These are phyloP conservation scores for Ilyonectria robusta DNA, from an alignment of 2,329 filamentous ascomycete genomes.

Conservation along the genomic window DNA sequence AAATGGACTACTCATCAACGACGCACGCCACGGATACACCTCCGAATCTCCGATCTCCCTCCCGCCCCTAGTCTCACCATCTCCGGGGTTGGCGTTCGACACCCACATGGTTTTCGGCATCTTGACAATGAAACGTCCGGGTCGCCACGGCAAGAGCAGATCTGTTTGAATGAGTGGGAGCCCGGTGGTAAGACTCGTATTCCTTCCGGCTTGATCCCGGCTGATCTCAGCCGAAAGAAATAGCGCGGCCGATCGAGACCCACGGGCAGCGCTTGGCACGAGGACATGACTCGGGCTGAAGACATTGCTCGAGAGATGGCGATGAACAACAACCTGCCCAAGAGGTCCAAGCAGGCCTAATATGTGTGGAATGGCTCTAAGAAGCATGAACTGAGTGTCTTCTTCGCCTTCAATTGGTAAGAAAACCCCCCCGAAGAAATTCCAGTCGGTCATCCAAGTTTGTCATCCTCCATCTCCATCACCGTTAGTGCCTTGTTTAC, in stretches of 20 bases:
- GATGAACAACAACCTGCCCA: too few relatives aligned
- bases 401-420: background rate
- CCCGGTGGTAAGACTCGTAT: background rate
- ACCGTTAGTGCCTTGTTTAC: background rate
- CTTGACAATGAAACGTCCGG: too few relatives aligned
- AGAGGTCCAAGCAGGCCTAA: too few relatives aligned
- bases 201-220: background rate
- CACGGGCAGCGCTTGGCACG: background rate
- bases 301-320: background rate
- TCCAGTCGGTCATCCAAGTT: background rate
- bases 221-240: background rate
- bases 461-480: background rate
- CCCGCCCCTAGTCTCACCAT: background rate
- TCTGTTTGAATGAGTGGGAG: too few relatives aligned
- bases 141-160: too few relatives aligned
- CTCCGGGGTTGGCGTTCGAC: background rate
- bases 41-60: background rate
- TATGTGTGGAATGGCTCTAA: background rate
- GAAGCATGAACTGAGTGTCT: background rate
- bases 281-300: background rate
- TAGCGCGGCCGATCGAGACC: background rate
- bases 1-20: background rate
- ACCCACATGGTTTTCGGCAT: too few relatives aligned
- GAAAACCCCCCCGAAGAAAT: background rate
- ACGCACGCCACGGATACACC: background rate